Conservation (phyloP, 805 yeast species). For the Lachancea quebecensis region DNA sequence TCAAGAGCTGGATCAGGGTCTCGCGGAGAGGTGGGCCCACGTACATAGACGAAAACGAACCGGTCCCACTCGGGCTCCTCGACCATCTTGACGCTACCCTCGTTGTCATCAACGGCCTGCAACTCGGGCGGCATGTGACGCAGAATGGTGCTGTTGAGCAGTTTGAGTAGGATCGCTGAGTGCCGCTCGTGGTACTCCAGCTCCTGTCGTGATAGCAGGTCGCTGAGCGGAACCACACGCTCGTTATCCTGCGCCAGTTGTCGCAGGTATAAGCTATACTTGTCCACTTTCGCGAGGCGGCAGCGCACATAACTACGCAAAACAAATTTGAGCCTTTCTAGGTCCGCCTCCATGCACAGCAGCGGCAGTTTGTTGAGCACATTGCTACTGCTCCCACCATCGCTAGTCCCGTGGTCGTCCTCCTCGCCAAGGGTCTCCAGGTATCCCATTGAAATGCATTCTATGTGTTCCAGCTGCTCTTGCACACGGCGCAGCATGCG, state of each 20-base stretch:
- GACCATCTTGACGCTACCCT: slow-evolving; percentile 67
- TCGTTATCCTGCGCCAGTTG: slow-evolving; percentile 28
- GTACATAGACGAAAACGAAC: slow-evolving; percentile 60
- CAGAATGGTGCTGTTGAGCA: slow-evolving; percentile 64
- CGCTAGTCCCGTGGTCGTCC: neutral
- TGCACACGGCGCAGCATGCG: slow-evolving; percentile 54
- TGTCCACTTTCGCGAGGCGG: slow-evolving; percentile 69
- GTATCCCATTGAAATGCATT: slow-evolving; percentile 71
- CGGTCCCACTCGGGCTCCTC: slow-evolving; percentile 67
- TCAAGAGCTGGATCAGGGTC: slow-evolving; percentile 34
- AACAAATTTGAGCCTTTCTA: slow-evolving; percentile 78
- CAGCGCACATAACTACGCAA: slow-evolving; percentile 77
- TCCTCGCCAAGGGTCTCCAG: slow-evolving; percentile 35
- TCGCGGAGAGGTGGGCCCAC: slow-evolving; percentile 10
- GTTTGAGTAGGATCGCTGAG: slow-evolving; percentile 51
- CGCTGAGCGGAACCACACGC: slow-evolving; percentile 25
- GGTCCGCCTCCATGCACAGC: slow-evolving; percentile 83
- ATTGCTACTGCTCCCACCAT: slow-evolving; percentile 8
- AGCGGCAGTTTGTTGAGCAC: slow-evolving; percentile 68
- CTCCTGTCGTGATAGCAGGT: slow-evolving; percentile 51
- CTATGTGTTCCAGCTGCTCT: slow-evolving; percentile 67
- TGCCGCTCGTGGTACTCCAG: slow-evolving; percentile 61
- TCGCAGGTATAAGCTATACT: slow-evolving; percentile 53
- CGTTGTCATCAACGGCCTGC: slow-evolving; percentile 69
- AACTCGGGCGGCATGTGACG: slow-evolving; percentile 58